Conservation (phyloP, 768 basidiomycete genomes). For the Suillus alpinus region DNA sequence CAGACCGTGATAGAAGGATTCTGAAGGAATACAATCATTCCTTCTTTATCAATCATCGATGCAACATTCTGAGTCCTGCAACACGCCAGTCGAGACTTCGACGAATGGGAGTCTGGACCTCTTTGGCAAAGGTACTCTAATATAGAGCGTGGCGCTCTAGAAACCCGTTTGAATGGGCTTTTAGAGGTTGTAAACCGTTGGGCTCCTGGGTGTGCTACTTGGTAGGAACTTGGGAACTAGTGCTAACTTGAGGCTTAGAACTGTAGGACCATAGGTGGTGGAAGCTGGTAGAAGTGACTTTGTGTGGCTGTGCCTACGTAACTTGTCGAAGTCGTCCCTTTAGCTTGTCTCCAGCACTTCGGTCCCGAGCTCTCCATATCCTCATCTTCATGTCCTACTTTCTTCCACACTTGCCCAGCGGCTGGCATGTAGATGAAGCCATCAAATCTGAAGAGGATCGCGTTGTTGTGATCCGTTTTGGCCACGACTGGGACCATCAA, state of each 20-base stretch:
- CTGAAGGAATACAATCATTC: too few relatives aligned
- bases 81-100: neutral
- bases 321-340: neutral
- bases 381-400: slow-evolving; percentile 75
- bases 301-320: neutral
- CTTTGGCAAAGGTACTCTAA: neutral
- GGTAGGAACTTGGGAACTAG: too few relatives aligned
- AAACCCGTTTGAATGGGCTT: neutral
- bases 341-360: neutral
- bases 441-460: slow-evolving; percentile 98
- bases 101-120: neutral
- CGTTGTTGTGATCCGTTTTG: slow-evolving; percentile 91
- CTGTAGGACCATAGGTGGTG: neutral
- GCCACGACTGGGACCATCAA: slow-evolving; percentile 88
- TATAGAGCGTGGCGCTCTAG: neutral
- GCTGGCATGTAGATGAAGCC: slow-evolving; percentile 99
- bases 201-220: too few relatives aligned
- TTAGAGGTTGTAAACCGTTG: too few relatives aligned
- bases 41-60: neutral
- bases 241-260: too few relatives aligned
- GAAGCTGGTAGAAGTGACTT: neutral
- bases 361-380: neutral
- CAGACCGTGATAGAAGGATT: too few relatives aligned
- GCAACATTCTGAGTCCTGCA: neutral
- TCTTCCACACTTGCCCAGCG: slow-evolving; percentile 82